Percentiles rank a stretch among this genome's conserved stretches.
Conservation (phyloP, 179 eudicot genomes). For the Silene coronaria region DNA sequence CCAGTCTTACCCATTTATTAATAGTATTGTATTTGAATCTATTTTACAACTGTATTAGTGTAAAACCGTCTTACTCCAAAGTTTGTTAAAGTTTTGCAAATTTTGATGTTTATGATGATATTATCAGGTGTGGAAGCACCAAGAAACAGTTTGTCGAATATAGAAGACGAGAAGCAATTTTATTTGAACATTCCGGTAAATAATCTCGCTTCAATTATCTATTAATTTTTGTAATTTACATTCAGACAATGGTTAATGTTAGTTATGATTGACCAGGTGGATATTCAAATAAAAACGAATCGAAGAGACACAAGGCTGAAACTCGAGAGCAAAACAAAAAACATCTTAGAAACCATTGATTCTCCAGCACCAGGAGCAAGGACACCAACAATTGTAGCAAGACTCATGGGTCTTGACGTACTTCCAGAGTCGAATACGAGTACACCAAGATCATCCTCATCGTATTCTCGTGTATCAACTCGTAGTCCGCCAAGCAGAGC, state of each 20-base stretch:
- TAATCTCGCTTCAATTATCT: background rate
- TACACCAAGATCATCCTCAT: constrained; percentile 34
- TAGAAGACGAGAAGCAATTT: constrained; percentile 29
- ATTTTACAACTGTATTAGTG: too few relatives aligned
- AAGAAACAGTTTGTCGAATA: constrained; percentile 64
- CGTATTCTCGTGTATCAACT: constrained; percentile 19
- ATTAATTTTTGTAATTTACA: too few relatives aligned
- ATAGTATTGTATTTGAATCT: too few relatives aligned
- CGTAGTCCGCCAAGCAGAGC: constrained; percentile 8
- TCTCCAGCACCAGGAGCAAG: constrained; percentile 48
- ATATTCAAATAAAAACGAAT: constrained; percentile 48
- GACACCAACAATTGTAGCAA: constrained; percentile 78
- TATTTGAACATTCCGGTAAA: constrained; percentile 42
- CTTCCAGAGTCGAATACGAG: constrained; percentile 48
- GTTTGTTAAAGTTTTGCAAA: background rate
- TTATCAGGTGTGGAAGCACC: constrained; percentile 78
- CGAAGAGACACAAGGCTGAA: constrained; percentile 31
- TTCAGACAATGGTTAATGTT: background rate
- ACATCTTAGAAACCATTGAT: constrained; percentile 29
- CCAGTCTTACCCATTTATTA: too few relatives aligned
- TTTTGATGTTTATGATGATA: background rate
- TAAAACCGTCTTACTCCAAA: too few relatives aligned
- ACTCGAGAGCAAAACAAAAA: constrained; percentile 29
- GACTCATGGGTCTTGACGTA: constrained; percentile 86
- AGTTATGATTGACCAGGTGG: constrained; percentile 28